phyloP scores from a whole-genome alignment of 192 early-diverging fungal species.

The Polychytrium aggregatum region DNA sequence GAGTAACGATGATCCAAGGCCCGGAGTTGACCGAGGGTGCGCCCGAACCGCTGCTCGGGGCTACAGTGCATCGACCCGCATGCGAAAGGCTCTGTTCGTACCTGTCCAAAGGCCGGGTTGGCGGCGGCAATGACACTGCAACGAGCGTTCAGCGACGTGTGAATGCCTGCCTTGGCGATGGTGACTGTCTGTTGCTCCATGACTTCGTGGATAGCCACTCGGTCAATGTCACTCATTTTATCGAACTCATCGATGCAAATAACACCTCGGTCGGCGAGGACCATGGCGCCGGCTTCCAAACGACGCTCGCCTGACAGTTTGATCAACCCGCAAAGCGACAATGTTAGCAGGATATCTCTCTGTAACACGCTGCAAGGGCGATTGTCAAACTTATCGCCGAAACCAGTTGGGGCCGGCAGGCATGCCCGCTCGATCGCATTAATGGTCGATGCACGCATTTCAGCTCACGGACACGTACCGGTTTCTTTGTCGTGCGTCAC shows the following conservation, averaged over 20 bases:
- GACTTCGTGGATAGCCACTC: constrained; percentile 99
- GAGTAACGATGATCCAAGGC: too few relatives aligned
- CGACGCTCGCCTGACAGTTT: constrained; percentile 58
- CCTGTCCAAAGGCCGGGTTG: constrained; percentile 62
- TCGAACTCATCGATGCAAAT: constrained; percentile 99
- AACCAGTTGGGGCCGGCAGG: too few relatives aligned
- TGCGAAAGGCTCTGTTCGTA: constrained; percentile 1
- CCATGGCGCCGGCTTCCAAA: constrained; percentile 98
- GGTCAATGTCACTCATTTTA: constrained; percentile 96
- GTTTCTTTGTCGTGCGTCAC: constrained; percentile 93
- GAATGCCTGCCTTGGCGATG: constrained; percentile 96
- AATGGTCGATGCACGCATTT: too few relatives aligned
- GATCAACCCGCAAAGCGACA: too few relatives aligned
- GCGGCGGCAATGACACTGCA: constrained; percentile 96
- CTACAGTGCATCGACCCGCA: too few relatives aligned
- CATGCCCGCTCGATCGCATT: too few relatives aligned
- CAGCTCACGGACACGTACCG: constrained; percentile 15
- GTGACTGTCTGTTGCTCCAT: constrained; percentile 99
- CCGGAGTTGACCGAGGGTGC: too few relatives aligned
- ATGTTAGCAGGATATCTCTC: too few relatives aligned
- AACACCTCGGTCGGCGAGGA: constrained; percentile 91
- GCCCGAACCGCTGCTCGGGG: too few relatives aligned
- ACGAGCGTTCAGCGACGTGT: constrained; percentile 92
- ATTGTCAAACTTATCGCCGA: too few relatives aligned
- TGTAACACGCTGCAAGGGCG: too few relatives aligned